Conservation (phyloP, 1,284 basidiomycete genomes). For the Hortiboletus rubellus region DNA sequence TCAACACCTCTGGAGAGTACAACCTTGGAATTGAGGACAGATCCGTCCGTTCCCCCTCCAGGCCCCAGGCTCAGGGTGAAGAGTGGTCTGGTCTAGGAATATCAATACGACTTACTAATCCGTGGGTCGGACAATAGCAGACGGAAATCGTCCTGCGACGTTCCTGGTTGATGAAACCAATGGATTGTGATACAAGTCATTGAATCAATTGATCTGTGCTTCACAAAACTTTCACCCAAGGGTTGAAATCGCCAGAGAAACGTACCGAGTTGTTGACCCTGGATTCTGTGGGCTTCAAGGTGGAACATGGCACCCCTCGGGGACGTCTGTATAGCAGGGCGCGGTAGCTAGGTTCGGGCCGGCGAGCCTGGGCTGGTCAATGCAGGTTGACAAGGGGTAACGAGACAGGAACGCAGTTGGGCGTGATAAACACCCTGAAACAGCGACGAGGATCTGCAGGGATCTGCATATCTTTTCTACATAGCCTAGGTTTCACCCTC, state of each 20-base stretch:
- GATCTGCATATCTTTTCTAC: constrained; percentile 16
- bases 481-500: constrained; percentile 6
- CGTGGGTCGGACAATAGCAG: constrained; percentile 12
- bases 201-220: constrained; percentile 8
- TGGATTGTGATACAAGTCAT: constrained; percentile 3
- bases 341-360: constrained; percentile 7
- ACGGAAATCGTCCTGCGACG: constrained; percentile 7
- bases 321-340: background rate
- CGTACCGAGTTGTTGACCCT: constrained; percentile 9
- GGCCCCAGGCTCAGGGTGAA: background rate
- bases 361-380: background rate
- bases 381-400: constrained; percentile 6
- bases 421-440: constrained; percentile 24
- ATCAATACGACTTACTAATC: background rate
- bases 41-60: background rate
- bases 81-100: background rate
- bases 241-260: constrained; percentile 14
- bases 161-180: constrained; percentile 18
- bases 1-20: background rate
- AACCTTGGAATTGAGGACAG: constrained; percentile 1
- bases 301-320: background rate
- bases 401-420: constrained; percentile 23
- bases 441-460: constrained; percentile 22
- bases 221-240: constrained; percentile 5
- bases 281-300: constrained; percentile 1